Evolutionary conservation across 2,329 filamentous ascomycete species (phyloP), one percentile per base, ranked within the genome.

Genomic region (Calonectria crousiana): DNA sequence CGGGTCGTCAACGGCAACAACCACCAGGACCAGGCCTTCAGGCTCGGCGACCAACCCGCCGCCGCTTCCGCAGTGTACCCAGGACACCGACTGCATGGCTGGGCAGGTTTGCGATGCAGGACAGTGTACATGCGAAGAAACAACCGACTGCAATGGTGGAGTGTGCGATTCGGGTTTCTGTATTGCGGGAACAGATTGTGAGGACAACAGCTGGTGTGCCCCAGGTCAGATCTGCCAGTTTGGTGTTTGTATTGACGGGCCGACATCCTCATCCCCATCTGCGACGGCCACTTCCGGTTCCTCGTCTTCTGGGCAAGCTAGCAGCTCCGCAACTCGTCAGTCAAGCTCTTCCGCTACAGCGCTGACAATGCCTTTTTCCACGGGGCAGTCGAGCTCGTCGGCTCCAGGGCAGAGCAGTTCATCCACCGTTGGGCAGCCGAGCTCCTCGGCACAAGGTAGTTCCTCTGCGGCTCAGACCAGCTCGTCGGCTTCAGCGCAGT

Each of bases 81-180:
- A 36, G 32, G 32, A 60, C 6, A 23, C 20, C 32, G 44, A 47
- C 44, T 47, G 44, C n/a, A n/a, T 23, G 44, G 5, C 44, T 9
- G 44, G 44, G n/a, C 44, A 47, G 44, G 44, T 23, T 3, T 47
- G 41, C n/a, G 10, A 23, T 28, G 18, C 18, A 6, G 56, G 34
- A 23, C 56, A 26, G 56, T 60, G 56, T n/a, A 60, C 56, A 1
- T 60, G 56, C 6, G 6, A 3, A n/a, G 26, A 5, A 8, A 60
- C 56, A 6, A 38, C 32, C 8, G 34, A 60, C 6, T 60, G 56
- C 20, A 60, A 18, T 20, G 56, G 56, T 9, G 56, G 56, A 6
- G n/a, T 60, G 9, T 60, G 56, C 26, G 56, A 60, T n/a, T 60
- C 56, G 13, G 56, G 56, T 11, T 60, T 60, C 56, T 60, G 56